Conservation (phyloP, 164 flowering plant genomes). For the Piper betle region DNA sequence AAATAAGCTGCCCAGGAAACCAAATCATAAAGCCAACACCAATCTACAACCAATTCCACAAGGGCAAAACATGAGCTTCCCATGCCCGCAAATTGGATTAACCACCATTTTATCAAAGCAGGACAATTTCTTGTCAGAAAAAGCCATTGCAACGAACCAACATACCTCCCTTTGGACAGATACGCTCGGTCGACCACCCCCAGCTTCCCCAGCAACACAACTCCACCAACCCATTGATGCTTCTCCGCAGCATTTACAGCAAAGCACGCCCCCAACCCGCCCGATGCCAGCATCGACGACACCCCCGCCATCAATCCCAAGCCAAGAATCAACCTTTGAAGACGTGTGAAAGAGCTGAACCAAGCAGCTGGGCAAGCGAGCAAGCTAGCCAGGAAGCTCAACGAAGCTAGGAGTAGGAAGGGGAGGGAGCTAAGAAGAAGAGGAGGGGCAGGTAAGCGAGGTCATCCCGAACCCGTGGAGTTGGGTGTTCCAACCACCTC, state of each 20-base stretch:
- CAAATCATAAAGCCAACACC: not conserved
- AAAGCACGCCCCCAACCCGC: slow-evolving; percentile 6
- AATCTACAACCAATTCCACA: not conserved
- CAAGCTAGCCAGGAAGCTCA: not conserved
- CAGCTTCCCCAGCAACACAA: slow-evolving; percentile 4
- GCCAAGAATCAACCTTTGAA: too few relatives aligned
- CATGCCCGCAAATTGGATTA: not conserved
- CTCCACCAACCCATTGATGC: slow-evolving; percentile 1
- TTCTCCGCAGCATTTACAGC: slow-evolving; percentile 9
- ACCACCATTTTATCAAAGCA: not conserved
- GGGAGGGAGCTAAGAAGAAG: not conserved
- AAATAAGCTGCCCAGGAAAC: too few relatives aligned
- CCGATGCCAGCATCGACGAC: slow-evolving; percentile 10
- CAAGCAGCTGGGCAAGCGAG: not conserved
- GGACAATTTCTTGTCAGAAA: not conserved
- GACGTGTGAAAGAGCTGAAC: not conserved
- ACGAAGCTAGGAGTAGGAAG: not conserved
- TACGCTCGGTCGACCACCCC: slow-evolving; percentile 1
- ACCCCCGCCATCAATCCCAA: slow-evolving; percentile 12
- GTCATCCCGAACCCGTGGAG: slow-evolving; percentile 1
- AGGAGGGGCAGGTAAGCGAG: not conserved
- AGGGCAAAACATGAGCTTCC: too few relatives aligned
- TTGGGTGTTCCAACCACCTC: not conserved
- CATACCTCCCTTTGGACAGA: slow-evolving; percentile 13
- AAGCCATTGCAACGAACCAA: not conserved